Evolutionary conservation across 2,329 filamentous ascomycete genomes (phyloP), one percentile per base, ranked within the genome.

Genomic region (Pseudogymnoascus sp.): DNA sequence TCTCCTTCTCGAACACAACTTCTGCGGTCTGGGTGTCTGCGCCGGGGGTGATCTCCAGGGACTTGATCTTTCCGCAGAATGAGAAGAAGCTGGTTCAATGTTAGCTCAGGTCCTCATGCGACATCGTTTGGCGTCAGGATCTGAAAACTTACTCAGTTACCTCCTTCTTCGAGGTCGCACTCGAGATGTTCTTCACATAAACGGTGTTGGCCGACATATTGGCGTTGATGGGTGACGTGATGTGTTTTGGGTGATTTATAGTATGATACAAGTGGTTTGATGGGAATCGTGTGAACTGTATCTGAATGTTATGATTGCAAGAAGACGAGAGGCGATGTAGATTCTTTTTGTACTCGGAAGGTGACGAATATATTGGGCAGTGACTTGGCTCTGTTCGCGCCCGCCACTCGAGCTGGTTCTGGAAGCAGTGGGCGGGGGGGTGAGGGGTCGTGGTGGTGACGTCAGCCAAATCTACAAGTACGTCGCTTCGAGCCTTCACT

Each of bases 1-100:
- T 96, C 75, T 93, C 88, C 81, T 97, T 97, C 78, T 97, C 95
- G 73, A 99, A 99, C 61, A 87, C 93, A 67, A 99, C 93, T n/a
- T 88, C 90, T 64, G 95, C 95, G 60, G 87, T 87, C 79, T 97
- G 91, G 69, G 84, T 81, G 68, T 88, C 83, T 72, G 85, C 85
- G 76, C 80, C 60, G 77, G 78, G 78, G 29, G 86, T 90, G 72
- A 97, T 84, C 64, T 91, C 87, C 75, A 99, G 83, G 70, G 84
- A 83, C 69, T 86, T 87, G 76, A 99, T 96, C 83, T 97, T 97
- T 76, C 95, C 95, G 75, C 91, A 95, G 74, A 56, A 23, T 38
- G 13, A 38, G 33, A 60, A 60, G 59, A 60, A 60, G 33, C 59
- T 60, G 17, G n/a, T 31, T 44, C 3, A 64, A 59, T 53, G 15